These are phyloP conservation scores for Phyllosticta citriasiana DNA, from an alignment of 2,329 filamentous ascomycete genomes.

Conservation along the genomic window DNA sequence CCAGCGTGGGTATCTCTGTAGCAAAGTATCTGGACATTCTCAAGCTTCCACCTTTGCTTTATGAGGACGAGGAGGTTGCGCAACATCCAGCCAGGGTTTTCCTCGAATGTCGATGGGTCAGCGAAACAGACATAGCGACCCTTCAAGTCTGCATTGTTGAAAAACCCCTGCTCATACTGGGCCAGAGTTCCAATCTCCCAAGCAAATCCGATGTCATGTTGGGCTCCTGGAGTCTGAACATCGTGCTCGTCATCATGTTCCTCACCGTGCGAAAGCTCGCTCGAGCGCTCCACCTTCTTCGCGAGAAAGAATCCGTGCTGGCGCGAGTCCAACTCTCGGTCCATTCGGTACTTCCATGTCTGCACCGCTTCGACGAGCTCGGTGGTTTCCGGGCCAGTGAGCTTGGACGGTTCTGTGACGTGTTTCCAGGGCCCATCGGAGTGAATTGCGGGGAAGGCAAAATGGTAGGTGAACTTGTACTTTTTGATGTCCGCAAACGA, in stretches of 20 bases:
- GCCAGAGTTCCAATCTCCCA: slow-evolving; percentile 74
- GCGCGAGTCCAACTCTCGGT: slow-evolving; percentile 55
- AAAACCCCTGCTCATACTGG: slow-evolving; percentile 79
- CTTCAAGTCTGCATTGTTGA: slow-evolving; percentile 57
- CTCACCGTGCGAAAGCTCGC: slow-evolving; percentile 4
- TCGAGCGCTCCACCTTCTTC: slow-evolving; percentile 51
- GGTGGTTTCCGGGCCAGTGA: slow-evolving; percentile 62
- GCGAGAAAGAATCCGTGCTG: slow-evolving; percentile 96
- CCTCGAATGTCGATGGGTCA: slow-evolving; percentile 82
- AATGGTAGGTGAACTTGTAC: slow-evolving; percentile 97
- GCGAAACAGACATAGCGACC: slow-evolving; percentile 81
- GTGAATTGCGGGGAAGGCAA: slow-evolving; percentile 87
- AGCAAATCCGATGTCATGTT: slow-evolving; percentile 51
- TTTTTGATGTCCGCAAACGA: slow-evolving; percentile 96
- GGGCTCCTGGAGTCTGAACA: slow-evolving; percentile 30
- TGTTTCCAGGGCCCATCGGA: slow-evolving; percentile 73
- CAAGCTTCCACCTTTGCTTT: slow-evolving; percentile 67
- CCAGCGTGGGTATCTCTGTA: slow-evolving; percentile 75
- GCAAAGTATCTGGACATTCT: slow-evolving; percentile 73
- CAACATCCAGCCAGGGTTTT: slow-evolving; percentile 85
- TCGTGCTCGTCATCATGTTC: slow-evolving; percentile 18
- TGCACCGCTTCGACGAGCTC: slow-evolving; percentile 72
- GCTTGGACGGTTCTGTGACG: slow-evolving; percentile 26
- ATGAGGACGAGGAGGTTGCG: slow-evolving; percentile 81
- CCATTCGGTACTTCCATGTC: slow-evolving; percentile 68